Percentiles rank a stretch among this genome's conserved stretches.
Conservation (phyloP, 1,139 yeast genomes). For the Citeromyces hawaiiensis region DNA sequence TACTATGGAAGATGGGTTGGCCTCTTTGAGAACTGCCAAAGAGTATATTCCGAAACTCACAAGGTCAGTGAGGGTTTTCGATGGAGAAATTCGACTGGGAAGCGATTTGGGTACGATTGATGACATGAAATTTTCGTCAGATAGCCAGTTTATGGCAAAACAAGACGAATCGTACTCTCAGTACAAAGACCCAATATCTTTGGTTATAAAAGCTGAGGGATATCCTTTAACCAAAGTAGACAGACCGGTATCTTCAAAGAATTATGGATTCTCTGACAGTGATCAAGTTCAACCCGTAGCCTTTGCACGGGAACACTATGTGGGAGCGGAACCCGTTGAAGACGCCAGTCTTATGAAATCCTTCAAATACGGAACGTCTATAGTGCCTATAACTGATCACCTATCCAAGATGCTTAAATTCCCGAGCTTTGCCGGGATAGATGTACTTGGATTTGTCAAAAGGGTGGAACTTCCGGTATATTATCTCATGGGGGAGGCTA, state of each 20-base stretch:
- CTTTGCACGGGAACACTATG: not conserved
- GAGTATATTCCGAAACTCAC: slow-evolving; percentile 12
- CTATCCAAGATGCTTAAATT: slow-evolving; percentile 30
- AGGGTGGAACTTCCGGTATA: slow-evolving; percentile 37
- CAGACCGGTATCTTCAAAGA: slow-evolving; percentile 20
- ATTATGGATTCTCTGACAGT: slow-evolving; percentile 11
- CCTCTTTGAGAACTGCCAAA: slow-evolving; percentile 6
- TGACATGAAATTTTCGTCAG: slow-evolving; percentile 3
- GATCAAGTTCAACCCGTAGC: slow-evolving; percentile 6
- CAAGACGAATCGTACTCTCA: slow-evolving; percentile 11
- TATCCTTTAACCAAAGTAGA: slow-evolving; percentile 51
- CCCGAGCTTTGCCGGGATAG: slow-evolving; percentile 35
- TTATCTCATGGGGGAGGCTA: slow-evolving; percentile 44
- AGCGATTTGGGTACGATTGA: slow-evolving; percentile 17
- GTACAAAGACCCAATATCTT: slow-evolving; percentile 10
- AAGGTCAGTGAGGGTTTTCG: slow-evolving; percentile 21
- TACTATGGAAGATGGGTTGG: slow-evolving; percentile 7
- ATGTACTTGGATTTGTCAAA: slow-evolving; percentile 49
- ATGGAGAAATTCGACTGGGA: slow-evolving; percentile 25
- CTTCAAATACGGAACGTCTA: slow-evolving; percentile 55
- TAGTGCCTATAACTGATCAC: slow-evolving; percentile 33
- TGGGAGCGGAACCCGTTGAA: slow-evolving; percentile 13
- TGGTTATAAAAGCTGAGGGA: slow-evolving; percentile 41
- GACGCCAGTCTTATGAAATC: slow-evolving; percentile 27
- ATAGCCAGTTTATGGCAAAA: slow-evolving; percentile 1